These are phyloP conservation scores for Kickxella alabastrina DNA, from an alignment of 192 early-diverging fungal genomes.

Conservation along the genomic window DNA sequence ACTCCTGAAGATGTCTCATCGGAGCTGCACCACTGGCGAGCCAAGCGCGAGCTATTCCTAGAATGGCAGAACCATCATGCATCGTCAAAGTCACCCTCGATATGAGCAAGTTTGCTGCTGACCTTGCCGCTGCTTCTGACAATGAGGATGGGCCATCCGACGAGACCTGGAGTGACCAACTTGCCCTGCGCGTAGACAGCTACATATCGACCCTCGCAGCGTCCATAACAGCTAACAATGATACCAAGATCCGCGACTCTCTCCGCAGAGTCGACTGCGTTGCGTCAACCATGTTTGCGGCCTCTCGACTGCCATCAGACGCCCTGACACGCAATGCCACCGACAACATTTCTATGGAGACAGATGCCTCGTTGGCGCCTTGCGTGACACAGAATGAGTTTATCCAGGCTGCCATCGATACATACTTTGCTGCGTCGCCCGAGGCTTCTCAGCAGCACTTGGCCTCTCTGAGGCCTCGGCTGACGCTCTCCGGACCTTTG, in stretches of 20 bases:
- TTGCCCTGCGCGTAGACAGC: constrained; percentile 21
- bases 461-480: background rate
- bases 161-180: constrained; percentile 14
- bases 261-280: constrained; percentile 15
- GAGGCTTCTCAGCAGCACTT: constrained; percentile 3
- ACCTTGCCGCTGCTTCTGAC: background rate
- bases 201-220: constrained; percentile 23
- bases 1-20: constrained; percentile 15
- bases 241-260: constrained; percentile 18
- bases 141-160: background rate
- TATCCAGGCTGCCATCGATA: constrained; percentile 23
- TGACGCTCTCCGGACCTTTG: too few species aligned
- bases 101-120: constrained; percentile 15
- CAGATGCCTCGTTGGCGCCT: background rate
- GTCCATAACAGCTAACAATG: constrained; percentile 20
- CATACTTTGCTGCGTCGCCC: constrained; percentile 28
- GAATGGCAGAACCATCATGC: constrained; percentile 44
- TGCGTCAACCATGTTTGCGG: constrained; percentile 21
- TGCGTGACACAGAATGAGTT: constrained; percentile 8
- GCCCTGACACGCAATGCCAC: background rate
- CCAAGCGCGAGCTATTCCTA: constrained; percentile 31
- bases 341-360: background rate
- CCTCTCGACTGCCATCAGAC: background rate
- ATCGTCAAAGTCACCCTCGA: constrained; percentile 31
- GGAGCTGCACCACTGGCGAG: constrained; percentile 45